Base-by-base conservation (phyloP, 345 rosid genomes). In the Populus tremula region DNA sequence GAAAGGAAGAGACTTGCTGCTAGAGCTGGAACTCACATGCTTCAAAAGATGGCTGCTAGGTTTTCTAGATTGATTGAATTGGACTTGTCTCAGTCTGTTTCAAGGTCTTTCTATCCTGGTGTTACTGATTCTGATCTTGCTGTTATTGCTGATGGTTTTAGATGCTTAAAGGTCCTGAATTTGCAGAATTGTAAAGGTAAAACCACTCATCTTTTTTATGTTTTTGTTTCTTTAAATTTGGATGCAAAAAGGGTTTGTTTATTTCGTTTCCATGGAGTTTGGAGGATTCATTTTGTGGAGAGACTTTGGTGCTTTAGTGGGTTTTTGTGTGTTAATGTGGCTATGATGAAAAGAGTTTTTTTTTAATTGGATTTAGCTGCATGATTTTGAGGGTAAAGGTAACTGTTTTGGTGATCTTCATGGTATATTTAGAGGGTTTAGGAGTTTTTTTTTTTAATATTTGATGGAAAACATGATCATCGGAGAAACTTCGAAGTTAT, bases 11-110 rank as follows among this genome's bases (percentile, higher is more conserved):
- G 88, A 86, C 90, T 96, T 53, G 89, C 94, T 6, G 94, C 90
- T 23, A 94, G 96, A 33, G 99, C 99, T 31, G 99, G 99, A 36
- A 88, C 96, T 6, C 98, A 92, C 77, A 87, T 95, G 98, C 98
- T 96, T 64, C 79, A 77, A 65, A 91, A 87, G 79, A 89, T 92
- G 79, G 98, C 98, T 23, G 83, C 88, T n/a, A 88, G 99, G 83
- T 95, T 95, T 86, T 86, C 90, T 33, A 82, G 86, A 17, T 86
- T 92, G 59, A 64, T 87, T 16, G 94, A 95, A 75, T 82, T 95
- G 82, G 99, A 95, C 82, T 90, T 95, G 80, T 93, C 94, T 75
- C 97, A 93, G 94, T 93, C 98, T 17, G n/a, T 85, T 45, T 93
- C 99, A 33, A 87, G 99, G 86, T 93, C 98, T 1, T 93, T 89